Conservation (phyloP, 2,329 filamentous ascomycete genomes). For the Macrophomina phaseolina region DNA sequence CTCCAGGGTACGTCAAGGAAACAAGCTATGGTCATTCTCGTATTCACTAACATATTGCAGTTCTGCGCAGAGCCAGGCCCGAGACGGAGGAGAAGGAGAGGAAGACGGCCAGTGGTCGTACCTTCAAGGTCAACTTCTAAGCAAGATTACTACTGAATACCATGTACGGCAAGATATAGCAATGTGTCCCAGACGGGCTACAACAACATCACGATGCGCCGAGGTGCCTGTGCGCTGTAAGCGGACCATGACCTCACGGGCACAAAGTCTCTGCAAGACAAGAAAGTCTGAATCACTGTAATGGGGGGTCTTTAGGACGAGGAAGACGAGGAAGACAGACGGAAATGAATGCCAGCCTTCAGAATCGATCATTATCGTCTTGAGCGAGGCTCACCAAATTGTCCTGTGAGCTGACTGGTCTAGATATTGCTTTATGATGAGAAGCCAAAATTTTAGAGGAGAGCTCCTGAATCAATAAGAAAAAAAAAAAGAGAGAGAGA, state of each 20-base stretch:
- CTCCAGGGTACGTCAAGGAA: slow-evolving; percentile 75
- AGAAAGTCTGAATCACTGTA: background rate
- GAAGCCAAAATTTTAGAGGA: no score
- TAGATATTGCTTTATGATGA: no score
- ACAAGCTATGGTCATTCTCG: background rate
- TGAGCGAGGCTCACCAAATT: background rate
- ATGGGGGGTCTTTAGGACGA: slow-evolving; percentile 5
- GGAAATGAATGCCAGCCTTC: slow-evolving; percentile 15
- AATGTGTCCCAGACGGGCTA: background rate
- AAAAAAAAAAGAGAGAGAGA: no score
- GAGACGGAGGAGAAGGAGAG: slow-evolving; percentile 97
- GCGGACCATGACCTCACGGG: background rate
- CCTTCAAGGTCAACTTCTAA: slow-evolving; percentile 67
- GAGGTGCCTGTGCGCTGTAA: background rate
- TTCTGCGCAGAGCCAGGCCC: slow-evolving; percentile 92
- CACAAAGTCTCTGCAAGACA: background rate
- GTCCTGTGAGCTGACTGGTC: no score
- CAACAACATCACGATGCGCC: background rate
- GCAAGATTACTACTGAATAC: background rate
- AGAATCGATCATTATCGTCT: background rate
- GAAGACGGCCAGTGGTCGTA: slow-evolving; percentile 96
- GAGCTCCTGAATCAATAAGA: no score
- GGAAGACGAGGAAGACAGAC: background rate
- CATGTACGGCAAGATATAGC: slow-evolving; percentile 6
- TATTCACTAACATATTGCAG: slow-evolving; percentile 58